A percentile compares a stretch with the other conserved stretches of the same genome.
These are phyloP conservation scores for Lepiota brunneoincarnata DNA, from an alignment of 768 basidiomycete genomes.

Conservation along the genomic window DNA sequence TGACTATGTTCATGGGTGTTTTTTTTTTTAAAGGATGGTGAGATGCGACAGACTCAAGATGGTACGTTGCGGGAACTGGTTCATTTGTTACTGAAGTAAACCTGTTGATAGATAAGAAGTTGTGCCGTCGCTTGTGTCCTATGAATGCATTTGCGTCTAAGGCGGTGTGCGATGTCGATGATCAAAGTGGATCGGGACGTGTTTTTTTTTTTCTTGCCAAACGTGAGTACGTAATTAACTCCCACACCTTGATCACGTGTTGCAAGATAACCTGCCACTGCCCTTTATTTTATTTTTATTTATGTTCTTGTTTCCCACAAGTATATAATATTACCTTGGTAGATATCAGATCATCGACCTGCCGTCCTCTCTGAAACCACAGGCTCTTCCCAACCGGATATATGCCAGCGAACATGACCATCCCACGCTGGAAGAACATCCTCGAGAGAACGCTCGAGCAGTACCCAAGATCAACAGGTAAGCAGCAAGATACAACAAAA, in stretches of 20 bases:
- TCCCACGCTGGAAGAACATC: slow-evolving; percentile 13
- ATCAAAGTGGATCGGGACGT: background rate
- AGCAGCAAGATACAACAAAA: background rate
- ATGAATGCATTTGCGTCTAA: too few species aligned
- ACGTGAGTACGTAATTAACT: background rate
- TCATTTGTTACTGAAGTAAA: too few species aligned
- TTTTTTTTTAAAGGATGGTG: background rate
- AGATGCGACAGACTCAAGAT: too few species aligned
- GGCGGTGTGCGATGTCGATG: background rate
- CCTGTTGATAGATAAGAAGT: too few species aligned
- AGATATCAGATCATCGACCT: too few species aligned
- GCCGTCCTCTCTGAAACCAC: background rate
- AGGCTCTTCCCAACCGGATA: background rate
- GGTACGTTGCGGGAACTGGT: too few species aligned
- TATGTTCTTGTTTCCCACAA: too few species aligned
- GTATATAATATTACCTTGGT: too few species aligned
- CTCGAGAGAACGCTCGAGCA: slow-evolving; percentile 10
- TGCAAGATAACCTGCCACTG: too few species aligned
- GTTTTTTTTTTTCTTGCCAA: background rate
- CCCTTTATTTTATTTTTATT: too few species aligned
- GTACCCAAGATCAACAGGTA: slow-evolving; percentile 9
- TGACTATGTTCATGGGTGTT: slow-evolving; percentile 60
- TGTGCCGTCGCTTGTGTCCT: too few species aligned
- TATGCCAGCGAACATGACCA: background rate
- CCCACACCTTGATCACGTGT: background rate